phyloP scores from a whole-genome alignment of 441 rosid genomes.

The Euphorbia corollata region DNA sequence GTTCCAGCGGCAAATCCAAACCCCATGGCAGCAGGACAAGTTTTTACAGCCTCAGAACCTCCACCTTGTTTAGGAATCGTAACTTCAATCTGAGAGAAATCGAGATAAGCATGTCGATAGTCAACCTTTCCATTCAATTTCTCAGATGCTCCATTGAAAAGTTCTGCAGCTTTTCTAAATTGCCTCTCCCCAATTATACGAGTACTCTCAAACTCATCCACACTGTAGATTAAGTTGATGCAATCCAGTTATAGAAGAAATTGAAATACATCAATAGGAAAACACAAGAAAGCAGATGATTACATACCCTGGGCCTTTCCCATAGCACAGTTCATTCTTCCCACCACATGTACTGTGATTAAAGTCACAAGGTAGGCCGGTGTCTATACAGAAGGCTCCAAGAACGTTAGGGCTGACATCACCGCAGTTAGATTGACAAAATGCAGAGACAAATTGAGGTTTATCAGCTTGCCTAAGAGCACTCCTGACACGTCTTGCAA shows the following conservation, averaged over 20 bases:
- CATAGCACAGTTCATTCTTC: conserved; percentile 80
- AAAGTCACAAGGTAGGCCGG: conserved; percentile 91
- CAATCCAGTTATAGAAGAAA: conserved; percentile 14
- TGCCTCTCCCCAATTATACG: conserved; percentile 85
- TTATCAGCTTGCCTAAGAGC: conserved; percentile 62
- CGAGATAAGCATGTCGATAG: conserved; percentile 59
- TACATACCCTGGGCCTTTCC: conserved; percentile 93
- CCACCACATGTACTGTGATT: conserved; percentile 95
- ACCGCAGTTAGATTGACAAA: conserved; percentile 93
- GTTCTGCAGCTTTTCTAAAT: conserved; percentile 66
- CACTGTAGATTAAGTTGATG: conserved; percentile 40
- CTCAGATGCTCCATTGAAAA: conserved; percentile 73
- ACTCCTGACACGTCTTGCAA: conserved; percentile 71
- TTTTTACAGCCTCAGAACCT: conserved; percentile 57
- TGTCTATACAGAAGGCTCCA: conserved; percentile 82
- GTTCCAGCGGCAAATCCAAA: conserved; percentile 97
- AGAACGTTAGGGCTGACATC: conserved; percentile 95
- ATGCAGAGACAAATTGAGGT: conserved; percentile 86
- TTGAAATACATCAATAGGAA: neutral
- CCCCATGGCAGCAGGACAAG: conserved; percentile 97
- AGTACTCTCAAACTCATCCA: conserved; percentile 93
- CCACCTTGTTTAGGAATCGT: conserved; percentile 48
- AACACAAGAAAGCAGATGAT: conserved; percentile 12
- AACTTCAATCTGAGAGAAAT: conserved; percentile 78
- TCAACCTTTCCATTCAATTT: conserved; percentile 65